Base-by-base conservation (phyloP, 2,329 filamentous ascomycete species). In the Hymenoscyphus infarciens region DNA sequence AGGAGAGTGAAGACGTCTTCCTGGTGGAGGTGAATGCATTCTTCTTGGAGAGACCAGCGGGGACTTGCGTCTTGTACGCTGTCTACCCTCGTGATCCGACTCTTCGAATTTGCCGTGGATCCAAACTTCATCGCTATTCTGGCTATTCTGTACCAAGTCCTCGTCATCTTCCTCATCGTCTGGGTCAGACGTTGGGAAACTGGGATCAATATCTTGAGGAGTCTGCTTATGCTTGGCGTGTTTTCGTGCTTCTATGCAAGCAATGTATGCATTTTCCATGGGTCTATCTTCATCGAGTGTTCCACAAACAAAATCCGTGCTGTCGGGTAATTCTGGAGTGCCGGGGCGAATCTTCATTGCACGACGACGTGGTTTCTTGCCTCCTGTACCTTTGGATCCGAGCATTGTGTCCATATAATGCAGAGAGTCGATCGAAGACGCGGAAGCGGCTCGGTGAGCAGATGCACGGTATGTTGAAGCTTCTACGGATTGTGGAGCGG, bases 301-400 rank as follows among this genome's bases (percentile, higher is more conserved):
- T 63, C 95, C 95, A 72, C 95, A 98, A n/a, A 99, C 95, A 69
- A 99, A 99, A 75, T 99, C 95, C 15, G 95, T 98, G 76, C 93
- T 97, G 75, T 99, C 95, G 1, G 95, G 95, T 11, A 99, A 81
- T 73, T 97, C 92, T 1, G 91, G 91, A 0, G 89, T 90, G 27
- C 83, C 82, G 45, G 86, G 83, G 25, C 87, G 87, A 68, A 88
- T 86, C 66, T 82, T 85, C 56, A 82, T 79, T 15, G 75, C 79
- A 59, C 69, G 73, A 45, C 68, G 67, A 56, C 73, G 67, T 27
- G 58, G 61, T 61, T 63, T 69, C 57, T 64, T 66, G 19, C 61
- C 31, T 38, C 49, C 56, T 58, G 45, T 63, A 33, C 49, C 56
- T 59, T 45, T 62, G 57, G 10, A 55, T 25, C 59, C 55, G 27